Evolutionary conservation across 139 green algal species (phyloP), one percentile per base, ranked within the genome.

Genomic region (Coccomyxa sp.): DNA sequence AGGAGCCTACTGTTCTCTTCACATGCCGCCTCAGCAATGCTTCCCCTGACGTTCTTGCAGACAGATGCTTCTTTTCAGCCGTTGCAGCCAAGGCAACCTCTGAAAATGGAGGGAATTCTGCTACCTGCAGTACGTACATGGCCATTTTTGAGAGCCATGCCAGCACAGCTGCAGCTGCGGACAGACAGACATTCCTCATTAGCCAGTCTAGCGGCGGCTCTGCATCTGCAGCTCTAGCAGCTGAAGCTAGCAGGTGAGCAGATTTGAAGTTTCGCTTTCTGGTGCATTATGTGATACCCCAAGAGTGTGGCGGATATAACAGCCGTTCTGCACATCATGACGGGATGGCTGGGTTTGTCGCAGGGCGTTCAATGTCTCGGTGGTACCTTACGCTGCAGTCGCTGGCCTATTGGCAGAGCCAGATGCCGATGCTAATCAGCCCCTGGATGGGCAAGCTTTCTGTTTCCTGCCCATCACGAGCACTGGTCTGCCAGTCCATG

Each of bases 381-480:
- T 96, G 18, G 79, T 93, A 12, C 86, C 93, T 0, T 96, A 91
- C 91, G 90, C 77, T 15, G 91, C 89, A 14, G 88, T 94, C 0
- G 93, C 92, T 18, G 92, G 4, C 51, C 74, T 13, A 31, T 82
- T 79, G 28, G n/a, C 74, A 57, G 58, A 25, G 38, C 27, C 57
- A 31, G 74, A 27, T 27, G 7, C 4, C 63, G 63, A 25, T 28
- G 63, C 63, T 28, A 9, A 9, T 71, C 18, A 71, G 63, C 4
- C 18, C 9, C 28, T 78, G 74, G 23, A 32, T 78, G 74, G 74
- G 23, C 74, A 78, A 10, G 74, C 74, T 32, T 96, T 93, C 85
- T 94, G 90, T 84, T 95, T 94, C 85, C 88, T 96, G 45, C 93
- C 93, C n/a, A 88, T 96, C 17, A 92, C 93, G 13, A 85, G 87